Evolutionary conservation across 345 rosid species (phyloP).

Genomic region (Eucalyptus erythrocorys): DNA sequence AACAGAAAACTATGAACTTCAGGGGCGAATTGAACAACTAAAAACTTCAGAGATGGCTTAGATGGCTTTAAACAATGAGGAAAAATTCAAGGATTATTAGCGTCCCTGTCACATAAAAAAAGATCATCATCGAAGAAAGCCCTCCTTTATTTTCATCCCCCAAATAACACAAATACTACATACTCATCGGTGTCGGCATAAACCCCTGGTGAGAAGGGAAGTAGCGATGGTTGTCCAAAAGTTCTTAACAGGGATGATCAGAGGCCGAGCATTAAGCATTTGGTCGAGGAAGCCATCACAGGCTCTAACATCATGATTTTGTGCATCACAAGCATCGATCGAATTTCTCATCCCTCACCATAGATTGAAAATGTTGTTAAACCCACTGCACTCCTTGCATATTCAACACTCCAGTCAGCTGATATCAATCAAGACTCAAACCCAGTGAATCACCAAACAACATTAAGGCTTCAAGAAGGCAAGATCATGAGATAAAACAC

Average conservation of each 20-base stretch:
- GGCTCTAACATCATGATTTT: neutral
- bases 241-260: neutral
- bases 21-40: neutral
- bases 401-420: neutral
- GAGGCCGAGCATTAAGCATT: neutral
- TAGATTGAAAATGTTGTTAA: neutral
- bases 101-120: neutral
- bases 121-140: neutral
- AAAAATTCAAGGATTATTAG: neutral
- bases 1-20: neutral
- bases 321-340: neutral
- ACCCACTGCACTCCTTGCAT: neutral
- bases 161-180: neutral
- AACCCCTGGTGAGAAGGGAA: neutral
- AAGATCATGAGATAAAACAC: neutral
- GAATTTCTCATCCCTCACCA: slow-evolving; percentile 59
- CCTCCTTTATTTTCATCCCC: neutral
- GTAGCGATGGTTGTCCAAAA: neutral
- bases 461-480: neutral
- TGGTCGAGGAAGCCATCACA: neutral
- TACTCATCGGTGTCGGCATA: neutral
- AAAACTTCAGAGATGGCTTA: too few relatives aligned
- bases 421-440: neutral
- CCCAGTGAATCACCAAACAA: neutral
- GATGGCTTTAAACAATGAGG: too few relatives aligned